A percentile compares a stretch with the other conserved stretches of the same genome.
Conservation (phyloP, 257 asterid genomes). For the Solanum stenotomum region DNA sequence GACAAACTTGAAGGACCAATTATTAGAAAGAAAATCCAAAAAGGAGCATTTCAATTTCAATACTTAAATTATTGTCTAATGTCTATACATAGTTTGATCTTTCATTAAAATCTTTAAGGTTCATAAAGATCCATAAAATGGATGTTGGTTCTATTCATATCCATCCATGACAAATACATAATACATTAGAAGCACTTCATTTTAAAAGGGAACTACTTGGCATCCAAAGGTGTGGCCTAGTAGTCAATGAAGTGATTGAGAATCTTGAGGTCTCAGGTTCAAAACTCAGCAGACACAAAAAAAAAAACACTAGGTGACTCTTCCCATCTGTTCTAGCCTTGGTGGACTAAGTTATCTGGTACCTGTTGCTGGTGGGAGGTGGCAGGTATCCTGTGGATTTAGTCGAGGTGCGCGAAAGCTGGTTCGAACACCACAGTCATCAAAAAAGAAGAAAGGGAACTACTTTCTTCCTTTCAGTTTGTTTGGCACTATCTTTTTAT, state of each 20-base stretch:
- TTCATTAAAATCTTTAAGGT: not conserved
- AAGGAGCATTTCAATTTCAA: not conserved
- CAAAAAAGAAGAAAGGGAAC: not conserved
- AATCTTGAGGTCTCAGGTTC: too few species aligned
- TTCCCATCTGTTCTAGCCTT: not conserved
- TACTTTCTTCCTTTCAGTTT: not conserved
- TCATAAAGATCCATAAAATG: not conserved
- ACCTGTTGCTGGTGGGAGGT: not conserved
- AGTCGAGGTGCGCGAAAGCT: not conserved
- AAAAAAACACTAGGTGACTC: not conserved
- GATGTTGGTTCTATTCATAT: not conserved
- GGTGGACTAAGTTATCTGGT: not conserved
- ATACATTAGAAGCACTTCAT: not conserved
- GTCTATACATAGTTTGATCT: not conserved
- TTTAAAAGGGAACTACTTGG: not conserved
- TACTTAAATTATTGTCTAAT: not conserved
- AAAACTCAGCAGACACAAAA: too few species aligned
- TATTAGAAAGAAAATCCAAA: not conserved
- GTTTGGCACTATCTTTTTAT: not conserved
- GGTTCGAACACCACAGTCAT: not conserved
- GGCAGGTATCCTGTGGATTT: not conserved
- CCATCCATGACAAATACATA: not conserved
- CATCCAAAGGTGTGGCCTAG: not conserved
- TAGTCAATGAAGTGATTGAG: too few species aligned
- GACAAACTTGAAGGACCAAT: not conserved